phyloP scores from a whole-genome alignment of 2,329 filamentous ascomycete species.

The Fusarium sp. region DNA sequence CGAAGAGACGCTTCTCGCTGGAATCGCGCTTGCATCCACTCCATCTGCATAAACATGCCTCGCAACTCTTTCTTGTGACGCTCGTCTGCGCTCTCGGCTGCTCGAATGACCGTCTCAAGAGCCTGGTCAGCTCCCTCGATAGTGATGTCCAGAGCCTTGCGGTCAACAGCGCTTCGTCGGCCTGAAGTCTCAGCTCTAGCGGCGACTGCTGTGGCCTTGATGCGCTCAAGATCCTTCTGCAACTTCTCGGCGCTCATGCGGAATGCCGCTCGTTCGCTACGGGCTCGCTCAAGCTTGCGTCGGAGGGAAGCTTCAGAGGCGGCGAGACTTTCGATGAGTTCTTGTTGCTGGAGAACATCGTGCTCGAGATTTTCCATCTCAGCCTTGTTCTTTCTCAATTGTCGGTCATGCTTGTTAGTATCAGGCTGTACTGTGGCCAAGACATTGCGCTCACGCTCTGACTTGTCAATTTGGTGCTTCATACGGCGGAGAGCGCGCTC shows the following conservation, averaged over 20 bases:
- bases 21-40: constrained; percentile 87
- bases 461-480: constrained; percentile 64
- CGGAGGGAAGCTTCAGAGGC: constrained; percentile 71
- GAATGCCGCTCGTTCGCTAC: constrained; percentile 72
- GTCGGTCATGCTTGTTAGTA: constrained; percentile 66
- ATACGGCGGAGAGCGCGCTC: constrained; percentile 59
- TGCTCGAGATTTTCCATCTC: constrained; percentile 78
- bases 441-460: constrained; percentile 61
- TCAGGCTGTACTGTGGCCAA: constrained; percentile 54
- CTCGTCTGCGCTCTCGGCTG: constrained; percentile 72
- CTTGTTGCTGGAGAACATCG: constrained; percentile 76
- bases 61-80: constrained; percentile 81
- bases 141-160: constrained; percentile 47
- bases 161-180: constrained; percentile 31
- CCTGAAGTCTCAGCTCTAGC: constrained; percentile 35
- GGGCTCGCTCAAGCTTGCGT: constrained; percentile 76
- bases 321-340: constrained; percentile 69
- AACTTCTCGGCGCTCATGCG: constrained; percentile 67
- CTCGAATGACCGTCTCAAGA: constrained; percentile 69
- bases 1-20: constrained; percentile 85
- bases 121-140: constrained; percentile 62
- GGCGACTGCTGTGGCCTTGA: constrained; percentile 57
- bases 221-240: constrained; percentile 62
- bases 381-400: constrained; percentile 72
- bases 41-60: constrained; percentile 88